phyloP scores from a whole-genome alignment of 345 rosid genomes.

The Eucalyptus globulus region DNA sequence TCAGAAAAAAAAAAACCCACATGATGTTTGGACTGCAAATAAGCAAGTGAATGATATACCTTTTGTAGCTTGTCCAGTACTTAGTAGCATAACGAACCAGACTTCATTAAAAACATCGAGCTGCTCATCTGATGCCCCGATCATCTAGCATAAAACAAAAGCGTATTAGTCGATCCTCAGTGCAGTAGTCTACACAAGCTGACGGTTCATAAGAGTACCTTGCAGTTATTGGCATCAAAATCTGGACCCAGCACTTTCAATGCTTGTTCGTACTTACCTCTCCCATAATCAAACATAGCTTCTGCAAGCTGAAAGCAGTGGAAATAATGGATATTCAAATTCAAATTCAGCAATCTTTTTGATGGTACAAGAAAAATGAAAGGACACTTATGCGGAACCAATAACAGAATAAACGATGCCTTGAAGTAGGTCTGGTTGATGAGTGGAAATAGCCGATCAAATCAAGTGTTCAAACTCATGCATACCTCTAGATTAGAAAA shows the following conservation, averaged over 20 bases:
- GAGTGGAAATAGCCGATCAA: not conserved
- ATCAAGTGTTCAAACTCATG: not conserved
- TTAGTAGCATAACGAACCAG: constrained; percentile 58
- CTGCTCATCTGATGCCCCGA: constrained; percentile 90
- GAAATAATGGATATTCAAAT: not conserved
- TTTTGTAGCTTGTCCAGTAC: constrained; percentile 38
- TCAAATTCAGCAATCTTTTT: not conserved
- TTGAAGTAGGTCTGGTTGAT: not conserved
- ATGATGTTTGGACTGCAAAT: not conserved
- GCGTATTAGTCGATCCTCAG: not conserved
- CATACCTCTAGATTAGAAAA: not conserved
- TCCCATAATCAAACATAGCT: constrained; percentile 57
- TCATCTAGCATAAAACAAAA: constrained; percentile 19
- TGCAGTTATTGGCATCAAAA: constrained; percentile 51
- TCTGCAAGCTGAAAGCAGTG: constrained; percentile 51
- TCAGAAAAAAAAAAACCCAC: not conserved
- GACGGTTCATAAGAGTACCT: constrained; percentile 25
- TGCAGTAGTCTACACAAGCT: not conserved
- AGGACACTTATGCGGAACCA: not conserved
- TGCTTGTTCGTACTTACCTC: constrained; percentile 34
- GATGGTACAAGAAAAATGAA: not conserved
- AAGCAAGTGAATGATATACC: constrained; percentile 18
- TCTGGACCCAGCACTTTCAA: constrained; percentile 51
- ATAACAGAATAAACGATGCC: not conserved
- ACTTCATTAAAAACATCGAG: constrained; percentile 87